Evolutionary conservation across 129 eudicot genomes (phyloP).

Genomic region (Tagetes erecta): DNA sequence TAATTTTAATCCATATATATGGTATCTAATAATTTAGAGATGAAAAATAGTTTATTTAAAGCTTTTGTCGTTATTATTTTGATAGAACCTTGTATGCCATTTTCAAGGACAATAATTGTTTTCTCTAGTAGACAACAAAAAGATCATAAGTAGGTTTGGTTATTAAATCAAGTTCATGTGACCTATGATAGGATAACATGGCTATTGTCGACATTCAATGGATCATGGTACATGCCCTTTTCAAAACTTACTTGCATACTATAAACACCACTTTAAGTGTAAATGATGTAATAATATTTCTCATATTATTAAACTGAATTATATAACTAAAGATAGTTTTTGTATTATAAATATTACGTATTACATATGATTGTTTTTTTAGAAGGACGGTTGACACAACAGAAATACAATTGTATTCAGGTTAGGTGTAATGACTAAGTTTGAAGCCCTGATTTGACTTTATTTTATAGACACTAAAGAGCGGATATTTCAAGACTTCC

Average conservation of each 20-base stretch:
- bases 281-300: neutral
- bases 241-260: neutral
- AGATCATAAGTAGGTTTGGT: slow-evolving; percentile 17
- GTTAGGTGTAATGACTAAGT: too few relatives aligned
- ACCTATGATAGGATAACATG: slow-evolving; percentile 28
- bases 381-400: too few relatives aligned
- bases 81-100: neutral
- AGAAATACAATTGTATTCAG: too few relatives aligned
- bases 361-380: too few relatives aligned
- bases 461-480: too few relatives aligned
- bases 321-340: too few relatives aligned
- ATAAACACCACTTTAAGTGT: neutral
- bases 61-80: neutral
- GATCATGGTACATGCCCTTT: neutral
- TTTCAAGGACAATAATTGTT: slow-evolving; percentile 3
- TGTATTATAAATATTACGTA: too few relatives aligned
- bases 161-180: slow-evolving; percentile 19
- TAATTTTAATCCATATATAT: too few relatives aligned
- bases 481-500: too few relatives aligned
- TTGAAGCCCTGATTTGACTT: too few relatives aligned
- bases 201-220: slow-evolving; percentile 24
- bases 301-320: neutral
- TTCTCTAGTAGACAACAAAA: slow-evolving; percentile 19
- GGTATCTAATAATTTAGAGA: neutral
- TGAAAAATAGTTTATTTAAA: neutral